Evolutionary conservation across 768 basidiomycete species (phyloP), one percentile per base, ranked within the genome.

Genomic region (Mrakia hoshinonis): DNA sequence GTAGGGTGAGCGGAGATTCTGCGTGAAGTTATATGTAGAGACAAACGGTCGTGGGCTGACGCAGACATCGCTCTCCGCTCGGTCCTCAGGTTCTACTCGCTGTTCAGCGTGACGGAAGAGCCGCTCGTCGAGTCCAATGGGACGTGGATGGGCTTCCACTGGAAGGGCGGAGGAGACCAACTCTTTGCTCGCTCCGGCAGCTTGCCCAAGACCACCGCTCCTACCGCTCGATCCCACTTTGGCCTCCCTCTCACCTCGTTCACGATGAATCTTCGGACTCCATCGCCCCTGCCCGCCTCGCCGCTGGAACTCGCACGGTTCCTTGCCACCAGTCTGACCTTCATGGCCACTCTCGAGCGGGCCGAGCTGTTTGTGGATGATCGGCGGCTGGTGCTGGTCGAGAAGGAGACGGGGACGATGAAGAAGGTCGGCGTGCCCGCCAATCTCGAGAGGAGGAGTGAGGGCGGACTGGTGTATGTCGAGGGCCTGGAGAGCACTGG

Each of bases 71-170:
- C 18, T 15, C 18, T 38, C 15, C 3, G 1, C n/a, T 20, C 13
- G 31, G 2, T 0, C 20, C 5, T 15, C 36, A 61, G 58, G 6
- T 89, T 90, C 78, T 90, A 91, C 76, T 88, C 88, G 74, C 77
- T 91, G 2, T 71, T 71, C 52, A 52, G 48, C 3, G 66, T 72
- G 29, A 72, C 70, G 0, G 70, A 72, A 15, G 70, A 72, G 36
- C 70, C 70, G 38, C 77, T 81, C 46, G 83, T 82, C n/a, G 78
- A 79, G 62, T 73, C 77, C 85, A 92, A 86, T 6, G 74, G 75
- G 39, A 85, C 89, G 77, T 92, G 91, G 86, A 95, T 95, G 92
- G 89, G 87, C 0, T 97, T 96, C 78, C 90, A 94, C 78, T 97
- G 92, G 92, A 93, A 92, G 77, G 90, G 90, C 76, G 89, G 89